phyloP scores from a whole-genome alignment of 306 rosid species.

The Trichosanthes cucumerina region DNA sequence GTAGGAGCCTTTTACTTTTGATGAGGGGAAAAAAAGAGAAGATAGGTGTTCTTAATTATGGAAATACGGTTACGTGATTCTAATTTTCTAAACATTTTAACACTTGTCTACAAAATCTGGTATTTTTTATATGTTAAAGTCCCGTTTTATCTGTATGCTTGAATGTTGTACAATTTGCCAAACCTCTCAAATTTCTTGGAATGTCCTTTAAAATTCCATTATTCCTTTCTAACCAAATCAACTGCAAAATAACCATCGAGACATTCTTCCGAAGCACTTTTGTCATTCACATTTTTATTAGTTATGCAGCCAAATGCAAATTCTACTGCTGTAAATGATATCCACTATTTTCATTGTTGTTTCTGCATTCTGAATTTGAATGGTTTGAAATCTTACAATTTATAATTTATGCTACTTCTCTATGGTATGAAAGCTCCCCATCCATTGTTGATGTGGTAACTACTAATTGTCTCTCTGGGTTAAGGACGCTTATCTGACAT shows the following conservation, averaged over 20 bases:
- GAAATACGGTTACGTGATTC: background rate
- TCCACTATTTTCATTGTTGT: background rate
- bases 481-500: background rate
- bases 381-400: background rate
- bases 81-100: background rate
- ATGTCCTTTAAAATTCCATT: background rate
- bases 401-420: background rate
- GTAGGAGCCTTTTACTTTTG: background rate
- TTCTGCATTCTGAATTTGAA: background rate
- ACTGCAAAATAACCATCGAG: background rate
- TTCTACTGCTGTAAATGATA: background rate
- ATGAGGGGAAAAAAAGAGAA: background rate
- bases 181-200: background rate
- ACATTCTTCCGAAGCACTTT: background rate
- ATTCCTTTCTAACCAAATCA: background rate
- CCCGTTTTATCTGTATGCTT: background rate
- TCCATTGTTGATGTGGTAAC: background rate
- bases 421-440: background rate
- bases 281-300: background rate
- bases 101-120: background rate
- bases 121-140: background rate
- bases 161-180: background rate
- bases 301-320: background rate
- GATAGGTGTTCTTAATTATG: background rate
- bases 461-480: background rate